phyloP scores from a whole-genome alignment of 2,329 filamentous ascomycete species.

The Alternaria atra region DNA sequence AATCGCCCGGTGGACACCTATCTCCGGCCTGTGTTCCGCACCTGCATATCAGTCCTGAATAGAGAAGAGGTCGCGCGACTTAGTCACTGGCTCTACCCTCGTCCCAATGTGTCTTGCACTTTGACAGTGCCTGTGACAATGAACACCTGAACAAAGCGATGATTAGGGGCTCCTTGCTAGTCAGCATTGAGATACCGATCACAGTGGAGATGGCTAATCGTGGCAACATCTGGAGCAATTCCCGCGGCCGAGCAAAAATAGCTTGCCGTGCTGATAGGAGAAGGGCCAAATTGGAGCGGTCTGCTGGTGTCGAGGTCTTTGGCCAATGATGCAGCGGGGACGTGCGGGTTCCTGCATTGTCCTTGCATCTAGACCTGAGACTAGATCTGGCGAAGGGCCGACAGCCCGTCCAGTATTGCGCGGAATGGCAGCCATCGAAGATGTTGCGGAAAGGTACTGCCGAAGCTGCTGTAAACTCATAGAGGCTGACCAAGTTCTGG shows the following conservation, averaged over 20 bases:
- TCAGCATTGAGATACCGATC: conserved; percentile 1
- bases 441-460: conserved; percentile 1
- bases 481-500: background rate
- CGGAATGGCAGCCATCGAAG: conserved; percentile 8
- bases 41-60: conserved; percentile 13
- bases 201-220: conserved; percentile 6
- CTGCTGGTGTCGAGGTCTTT: conserved; percentile 13
- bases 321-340: conserved; percentile 13
- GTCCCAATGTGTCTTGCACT: too few relatives aligned
- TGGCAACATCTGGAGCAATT: conserved; percentile 6
- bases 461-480: background rate
- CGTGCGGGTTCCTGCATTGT: conserved; percentile 38
- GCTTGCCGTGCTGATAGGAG: conserved; percentile 24
- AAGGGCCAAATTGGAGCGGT: conserved; percentile 15
- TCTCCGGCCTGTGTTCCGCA: conserved; percentile 9
- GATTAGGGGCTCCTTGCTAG: conserved; percentile 5
- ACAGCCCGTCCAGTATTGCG: conserved; percentile 10
- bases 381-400: conserved; percentile 20
- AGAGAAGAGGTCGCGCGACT: conserved; percentile 13
- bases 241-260: conserved; percentile 26
- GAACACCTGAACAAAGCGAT: conserved; percentile 17
- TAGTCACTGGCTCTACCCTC: background rate
- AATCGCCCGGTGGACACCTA: conserved; percentile 15
- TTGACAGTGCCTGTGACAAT: conserved; percentile 6
- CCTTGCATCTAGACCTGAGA: conserved; percentile 29